phyloP scores from a whole-genome alignment of 495 filamentous ascomycete species.

The Podospora tetraspora region DNA sequence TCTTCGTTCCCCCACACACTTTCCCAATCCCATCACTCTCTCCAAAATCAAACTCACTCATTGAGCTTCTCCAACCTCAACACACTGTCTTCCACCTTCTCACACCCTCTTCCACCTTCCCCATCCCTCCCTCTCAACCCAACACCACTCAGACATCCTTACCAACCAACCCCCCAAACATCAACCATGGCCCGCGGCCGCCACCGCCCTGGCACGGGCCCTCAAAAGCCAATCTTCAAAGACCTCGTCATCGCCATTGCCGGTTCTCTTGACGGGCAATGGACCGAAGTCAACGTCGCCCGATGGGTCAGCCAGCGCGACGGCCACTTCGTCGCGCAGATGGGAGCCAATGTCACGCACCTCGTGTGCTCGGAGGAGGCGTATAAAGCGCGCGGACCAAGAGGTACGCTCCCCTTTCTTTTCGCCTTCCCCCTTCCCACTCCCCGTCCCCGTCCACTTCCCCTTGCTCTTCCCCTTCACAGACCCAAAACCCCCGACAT shows the following conservation, averaged over 20 bases:
- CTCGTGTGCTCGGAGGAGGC: conserved; percentile 31
- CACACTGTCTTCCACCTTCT: not conserved
- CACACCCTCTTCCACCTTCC: not conserved
- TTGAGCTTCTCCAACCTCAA: not conserved
- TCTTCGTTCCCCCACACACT: not conserved
- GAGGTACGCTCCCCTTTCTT: not conserved
- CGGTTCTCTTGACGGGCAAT: conserved; percentile 28
- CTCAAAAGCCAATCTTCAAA: conserved; percentile 27
- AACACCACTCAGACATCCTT: not conserved
- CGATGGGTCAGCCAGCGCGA: conserved; percentile 30
- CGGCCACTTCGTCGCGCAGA: conserved; percentile 19
- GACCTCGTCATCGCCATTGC: conserved; percentile 27
- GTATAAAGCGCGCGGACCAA: conserved; percentile 17
- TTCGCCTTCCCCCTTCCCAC: no score
- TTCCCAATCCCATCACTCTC: not conserved
- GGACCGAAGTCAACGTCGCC: conserved; percentile 27
- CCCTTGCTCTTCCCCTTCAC: not conserved
- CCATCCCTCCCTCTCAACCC: not conserved
- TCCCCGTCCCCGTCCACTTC: no score
- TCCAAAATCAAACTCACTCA: not conserved
- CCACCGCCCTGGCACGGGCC: not conserved
- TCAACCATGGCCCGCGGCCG: not conserved
- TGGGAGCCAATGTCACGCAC: conserved; percentile 33
- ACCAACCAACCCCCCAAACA: not conserved
- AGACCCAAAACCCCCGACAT: no score